Percentiles rank a stretch among this genome's conserved stretches.
Evolutionary conservation across 164 flowering plant species (phyloP).

Genomic region (Cinnamomum chago): DNA sequence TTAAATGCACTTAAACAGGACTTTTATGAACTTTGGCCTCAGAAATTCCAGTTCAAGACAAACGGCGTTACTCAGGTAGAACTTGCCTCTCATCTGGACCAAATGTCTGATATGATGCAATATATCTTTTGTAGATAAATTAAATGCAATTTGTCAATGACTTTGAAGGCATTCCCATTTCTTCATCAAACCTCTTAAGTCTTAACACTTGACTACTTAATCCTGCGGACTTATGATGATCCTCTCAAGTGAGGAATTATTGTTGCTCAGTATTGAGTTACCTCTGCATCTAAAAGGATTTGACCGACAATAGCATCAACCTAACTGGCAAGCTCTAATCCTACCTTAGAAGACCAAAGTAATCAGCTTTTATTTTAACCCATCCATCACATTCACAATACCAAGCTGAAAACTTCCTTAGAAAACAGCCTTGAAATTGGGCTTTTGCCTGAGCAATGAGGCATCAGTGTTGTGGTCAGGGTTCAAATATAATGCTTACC

Average conservation of each 20-base stretch:
- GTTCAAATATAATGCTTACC: no score
- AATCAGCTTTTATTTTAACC: neutral
- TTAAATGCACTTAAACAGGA: constrained; percentile 27
- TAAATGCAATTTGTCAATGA: neutral
- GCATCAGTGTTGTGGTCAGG: no score
- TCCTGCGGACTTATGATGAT: no score
- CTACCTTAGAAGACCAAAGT: neutral
- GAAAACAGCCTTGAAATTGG: neutral
- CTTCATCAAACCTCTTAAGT: neutral
- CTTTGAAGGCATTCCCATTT: neutral
- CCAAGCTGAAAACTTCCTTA: neutral
- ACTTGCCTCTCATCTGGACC: neutral
- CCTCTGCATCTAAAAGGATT: neutral
- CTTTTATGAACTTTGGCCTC: constrained; percentile 52
- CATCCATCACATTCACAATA: neutral
- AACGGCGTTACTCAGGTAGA: constrained; percentile 58
- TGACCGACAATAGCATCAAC: neutral
- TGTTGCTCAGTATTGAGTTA: neutral
- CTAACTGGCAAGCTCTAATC: neutral
- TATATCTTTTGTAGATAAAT: neutral
- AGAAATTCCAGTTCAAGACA: constrained; percentile 51
- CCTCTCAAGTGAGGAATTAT: neutral
- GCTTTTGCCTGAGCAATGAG: neutral
- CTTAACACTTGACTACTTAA: no score
- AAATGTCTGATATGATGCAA: neutral